Base-by-base conservation (phyloP, 2,329 filamentous ascomycete species). In the Cladosporium sp. region DNA sequence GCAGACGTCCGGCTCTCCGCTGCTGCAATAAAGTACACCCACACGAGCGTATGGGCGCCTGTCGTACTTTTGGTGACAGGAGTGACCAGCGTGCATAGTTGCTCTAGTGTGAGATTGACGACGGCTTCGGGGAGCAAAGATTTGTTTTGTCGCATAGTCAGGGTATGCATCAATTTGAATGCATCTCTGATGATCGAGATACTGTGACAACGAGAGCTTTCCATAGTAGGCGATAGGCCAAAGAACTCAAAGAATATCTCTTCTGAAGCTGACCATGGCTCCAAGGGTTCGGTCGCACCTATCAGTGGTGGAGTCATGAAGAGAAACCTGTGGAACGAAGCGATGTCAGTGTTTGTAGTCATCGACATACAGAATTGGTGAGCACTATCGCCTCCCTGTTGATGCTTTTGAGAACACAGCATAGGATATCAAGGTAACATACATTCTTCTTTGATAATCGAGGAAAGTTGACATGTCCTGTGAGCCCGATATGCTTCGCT, bases 21-120 rank as follows among this genome's bases (percentile, higher is more conserved):
- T 0, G 73, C 73, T 0, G 72, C 74, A 1, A 77, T 67, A 28
- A 77, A 77, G 52, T 70, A 76, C 0, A 71, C 65, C 75, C 75
- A 77, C 0, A 76, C 73, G 0, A 77, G 68, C 1, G 73, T 70
- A 39, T 77, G 74, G 0, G 68, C 66, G 2, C 74, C 73, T 3
- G 68, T 67, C 0, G 65, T 68, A 1, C 65, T 55, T 0, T 66
- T 60, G 4, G 67, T 63, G 4, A 76, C 55, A 5, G 60, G 60
- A 1, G 61, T 32, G 0, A 75, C 66, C 2, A 71, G 67, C 12
- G 64, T 57, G 1, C 68, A 70, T 0, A 77, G 59, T 19, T 65
- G 61, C 19, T 74, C 72, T 0, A 76, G 32, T 2, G 28, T 20
- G 12, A 15, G 12, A 6, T 36, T 50, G 19, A 50, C 32, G 13